Base-by-base conservation (phyloP, 176 grass and related monocot species). In the Musa acuminata region DNA sequence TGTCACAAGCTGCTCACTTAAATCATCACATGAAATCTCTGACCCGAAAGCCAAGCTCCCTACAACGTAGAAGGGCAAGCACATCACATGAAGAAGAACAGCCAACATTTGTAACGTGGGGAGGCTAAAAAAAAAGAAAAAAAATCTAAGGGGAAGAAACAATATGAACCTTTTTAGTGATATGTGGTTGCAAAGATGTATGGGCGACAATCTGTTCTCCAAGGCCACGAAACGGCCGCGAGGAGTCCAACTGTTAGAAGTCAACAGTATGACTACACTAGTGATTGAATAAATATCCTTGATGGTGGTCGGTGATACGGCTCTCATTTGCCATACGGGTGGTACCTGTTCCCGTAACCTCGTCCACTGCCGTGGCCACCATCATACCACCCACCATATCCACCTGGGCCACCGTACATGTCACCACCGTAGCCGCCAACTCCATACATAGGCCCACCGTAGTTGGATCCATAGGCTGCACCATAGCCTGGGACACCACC, bases 371-470 rank as follows among this genome's bases (percentile, higher is more conserved):
- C 72, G 55, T 73, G 29, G 19, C 72, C 49, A 70, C 67, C 22
- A 8, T 26, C 22, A 8, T 26, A 74, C 72, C 72, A 74, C 1
- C 21, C 67, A 78, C 87, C 80, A 20, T 62, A 58, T 19, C 87
- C 87, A 13, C 82, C 85, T 10, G 72, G 64, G n/a, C 74, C 52
- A 19, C 84, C 80, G 43, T 85, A 85, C 53, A 77, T 54, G 8
- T 7, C 48, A 11, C n/a, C 6, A 16, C 49, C 19, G 21, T 52
- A 77, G 25, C 71, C 71, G 22, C 78, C 77, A 16, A 77, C 73
- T 74, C 93, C 89, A 79, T 96, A 96, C 82, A 94, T 83, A 74
- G 80, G 79, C 17, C 83, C 88, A 79, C 86, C 89, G 80, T 95
- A 95, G 21, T 68, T 84, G 66, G 89, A 69, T 26, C 84, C 84